Evolutionary conservation across 169 alveolate genomes (phyloP), one percentile per base, ranked within the genome.

Genomic region (Plasmodium sp.): DNA sequence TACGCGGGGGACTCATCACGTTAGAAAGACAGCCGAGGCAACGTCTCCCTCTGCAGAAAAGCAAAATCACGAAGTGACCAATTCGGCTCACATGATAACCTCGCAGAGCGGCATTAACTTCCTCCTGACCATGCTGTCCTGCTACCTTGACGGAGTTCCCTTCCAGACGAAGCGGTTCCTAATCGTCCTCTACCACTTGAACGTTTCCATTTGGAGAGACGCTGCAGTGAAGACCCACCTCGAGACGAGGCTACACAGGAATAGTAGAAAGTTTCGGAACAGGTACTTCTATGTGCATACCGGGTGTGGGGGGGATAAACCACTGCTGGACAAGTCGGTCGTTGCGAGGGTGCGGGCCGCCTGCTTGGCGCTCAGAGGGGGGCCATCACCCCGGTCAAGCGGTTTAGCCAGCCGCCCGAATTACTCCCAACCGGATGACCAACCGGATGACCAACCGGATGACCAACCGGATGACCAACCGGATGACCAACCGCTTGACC

Each of bases 241-340:
- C 14, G 93, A 86, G 45, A 51, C 93, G 2, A 54, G n/a, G 18
- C 10, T 86, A 39, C n/a, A 86, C 6, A 62, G 33, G 36, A 56
- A 77, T 0, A 58, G 56, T 18, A 9, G 6, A 2, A 86, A 18
- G 0, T 86, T 75, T 77, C 39, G 41, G 10, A 86, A 77, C 33
- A 86, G 51, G 31, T 56, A 51, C 67, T 86, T 86, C 36, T 86
- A 86, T 33, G 39, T 56, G 67, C 71, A 33, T 48, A 77, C 62
- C 7, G 93, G 86, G 9, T 34, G 41, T 0, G n/a, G 33, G 34
- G 74, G 39, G 34, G 72, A 45, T 16, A n/a, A 54, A 36, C 41
- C 34, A 0, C 10, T 77, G 1, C 7, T 86, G 33, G 45, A 77
- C 22, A 48, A 81, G 86, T 81, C 86, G 6, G 22, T 48, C 1